phyloP scores from a whole-genome alignment of 1,139 yeast genomes.

The Suhomyces wounanorum region DNA sequence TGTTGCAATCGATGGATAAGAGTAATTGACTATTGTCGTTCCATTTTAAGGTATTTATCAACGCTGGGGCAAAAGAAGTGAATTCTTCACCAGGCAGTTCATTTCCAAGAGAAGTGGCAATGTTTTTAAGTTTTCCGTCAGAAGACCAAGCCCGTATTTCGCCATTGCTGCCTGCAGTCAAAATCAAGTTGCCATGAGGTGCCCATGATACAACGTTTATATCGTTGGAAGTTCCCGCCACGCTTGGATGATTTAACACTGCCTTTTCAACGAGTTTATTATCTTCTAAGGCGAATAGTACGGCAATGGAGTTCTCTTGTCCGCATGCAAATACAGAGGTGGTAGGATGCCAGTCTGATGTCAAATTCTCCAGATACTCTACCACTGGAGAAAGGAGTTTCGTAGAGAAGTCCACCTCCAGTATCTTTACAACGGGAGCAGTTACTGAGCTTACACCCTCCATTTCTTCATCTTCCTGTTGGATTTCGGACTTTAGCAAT shows the following conservation, averaged over 20 bases:
- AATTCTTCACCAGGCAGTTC: constrained; percentile 4
- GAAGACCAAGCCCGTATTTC: constrained; percentile 71
- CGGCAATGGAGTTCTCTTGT: constrained; percentile 35
- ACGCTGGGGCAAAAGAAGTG: constrained; percentile 3
- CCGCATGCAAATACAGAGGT: constrained; percentile 44
- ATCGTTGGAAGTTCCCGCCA: constrained; percentile 29
- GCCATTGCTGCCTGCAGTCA: constrained; percentile 63
- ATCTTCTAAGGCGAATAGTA: constrained; percentile 36
- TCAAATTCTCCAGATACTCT: constrained; percentile 31
- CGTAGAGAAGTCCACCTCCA: constrained; percentile 23
- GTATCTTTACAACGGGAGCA: constrained; percentile 1
- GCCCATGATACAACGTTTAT: constrained; percentile 61
- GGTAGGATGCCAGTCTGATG: constrained; percentile 44
- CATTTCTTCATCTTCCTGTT: constrained; percentile 20
- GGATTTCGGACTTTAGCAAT: constrained; percentile 19
- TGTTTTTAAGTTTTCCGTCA: constrained; percentile 63
- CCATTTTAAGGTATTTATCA: constrained; percentile 33
- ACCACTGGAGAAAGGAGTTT: constrained; percentile 24
- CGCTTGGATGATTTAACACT: constrained; percentile 35
- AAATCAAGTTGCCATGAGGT: constrained; percentile 56
- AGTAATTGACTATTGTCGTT: constrained; percentile 38
- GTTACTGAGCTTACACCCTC: constrained; percentile 14
- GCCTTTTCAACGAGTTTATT: constrained; percentile 38
- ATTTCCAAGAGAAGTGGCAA: constrained; percentile 31
- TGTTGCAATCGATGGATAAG: constrained; percentile 35